These are phyloP conservation scores for Trametes coccinea DNA, from an alignment of 768 basidiomycete species.

Conservation along the genomic window DNA sequence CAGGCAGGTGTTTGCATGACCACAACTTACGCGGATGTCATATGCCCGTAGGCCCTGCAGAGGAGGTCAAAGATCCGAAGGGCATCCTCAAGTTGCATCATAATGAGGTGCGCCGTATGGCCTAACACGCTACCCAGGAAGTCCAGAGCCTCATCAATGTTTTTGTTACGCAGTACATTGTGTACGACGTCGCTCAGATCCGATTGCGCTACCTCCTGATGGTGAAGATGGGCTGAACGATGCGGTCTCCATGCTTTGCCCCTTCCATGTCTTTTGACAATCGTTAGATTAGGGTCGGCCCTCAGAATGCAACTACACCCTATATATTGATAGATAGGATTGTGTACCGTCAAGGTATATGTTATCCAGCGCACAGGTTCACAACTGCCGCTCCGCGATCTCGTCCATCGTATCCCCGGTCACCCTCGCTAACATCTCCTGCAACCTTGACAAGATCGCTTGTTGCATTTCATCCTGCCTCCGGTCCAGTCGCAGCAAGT, in stretches of 20 bases:
- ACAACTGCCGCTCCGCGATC: background rate
- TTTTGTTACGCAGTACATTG: conserved; percentile 46
- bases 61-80: conserved; percentile 33
- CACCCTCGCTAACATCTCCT: background rate
- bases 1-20: conserved; percentile 49
- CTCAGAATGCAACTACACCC: no score
- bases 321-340: no score
- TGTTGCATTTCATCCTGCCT: background rate
- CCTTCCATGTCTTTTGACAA: no score
- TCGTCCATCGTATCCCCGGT: background rate
- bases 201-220: conserved; percentile 57
- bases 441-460: background rate
- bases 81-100: conserved; percentile 42
- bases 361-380: no score
- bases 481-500: background rate
- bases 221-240: conserved; percentile 40
- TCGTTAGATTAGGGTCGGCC: no score
- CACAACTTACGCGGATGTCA: conserved; percentile 51
- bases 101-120: conserved; percentile 50
- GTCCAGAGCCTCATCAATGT: background rate
- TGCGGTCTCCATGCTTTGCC: no score
- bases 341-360: no score
- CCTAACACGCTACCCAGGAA: background rate
- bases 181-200: conserved; percentile 59
- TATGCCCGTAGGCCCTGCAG: conserved; percentile 58